Base-by-base conservation (phyloP, 306 rosid genomes). In the Biancaea sappan region DNA sequence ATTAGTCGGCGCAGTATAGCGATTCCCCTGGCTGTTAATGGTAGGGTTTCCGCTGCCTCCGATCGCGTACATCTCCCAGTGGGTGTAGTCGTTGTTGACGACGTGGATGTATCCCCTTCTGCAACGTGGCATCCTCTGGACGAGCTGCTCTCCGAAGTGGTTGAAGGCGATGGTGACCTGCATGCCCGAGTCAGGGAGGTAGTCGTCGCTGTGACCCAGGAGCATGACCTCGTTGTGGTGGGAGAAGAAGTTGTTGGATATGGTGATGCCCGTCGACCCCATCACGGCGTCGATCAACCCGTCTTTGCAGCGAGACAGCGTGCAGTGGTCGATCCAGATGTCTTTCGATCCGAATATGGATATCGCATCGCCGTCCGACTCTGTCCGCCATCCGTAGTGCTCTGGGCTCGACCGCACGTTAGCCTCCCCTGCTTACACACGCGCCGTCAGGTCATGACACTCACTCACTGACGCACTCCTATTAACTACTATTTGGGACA, bases 11-110 rank as follows among this genome's bases (percentile, higher is more conserved):
- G 98, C 98, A 0, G 63, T 80, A 70, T 89, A 94, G 16, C 97
- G 84, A 63, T 94, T 94, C 10, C 98, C 98, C 47, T 94, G 97
- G 85, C 98, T 94, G 44, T 94, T 94, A 1, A 94, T 94, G 12
- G 97, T 94, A 1, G 98, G 98, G 54, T 84, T 84, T 0, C 97
- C 97, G 22, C 97, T 91, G 0, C 98, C 98, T 0, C 98, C 98
- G 11, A 94, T 91, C 5, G 98, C 98, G n/a, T 94, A 94, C 98
- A 94, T 94, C 69, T 94, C 97, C 98, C 98, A 94, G 53, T 74
- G 85, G 0, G 98, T 94, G 74, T 82, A 94, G 32, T 94, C 98
- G 6, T 94, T 94, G 87, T 94, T 94, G 21, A 94, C 98, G 0
- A 94, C 97, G 44, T 94, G 98, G 58, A 94, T 91, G 77, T 94